phyloP scores from a whole-genome alignment of 2,329 filamentous ascomycete genomes.

The Fulvia fulva region DNA sequence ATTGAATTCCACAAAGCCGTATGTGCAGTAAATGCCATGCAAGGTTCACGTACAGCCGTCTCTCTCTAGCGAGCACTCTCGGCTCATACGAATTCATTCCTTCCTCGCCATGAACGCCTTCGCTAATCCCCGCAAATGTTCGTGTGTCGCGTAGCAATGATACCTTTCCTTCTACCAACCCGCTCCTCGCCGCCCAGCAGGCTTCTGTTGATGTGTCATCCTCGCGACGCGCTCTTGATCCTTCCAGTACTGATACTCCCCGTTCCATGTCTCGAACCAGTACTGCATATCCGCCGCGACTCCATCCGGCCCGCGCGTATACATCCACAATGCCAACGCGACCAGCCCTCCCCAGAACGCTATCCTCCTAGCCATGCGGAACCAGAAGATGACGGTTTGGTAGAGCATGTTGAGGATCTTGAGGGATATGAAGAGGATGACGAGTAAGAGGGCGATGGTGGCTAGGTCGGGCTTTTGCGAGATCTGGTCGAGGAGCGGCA shows the following conservation, averaged over 20 bases:
- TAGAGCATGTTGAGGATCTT: conserved; percentile 66
- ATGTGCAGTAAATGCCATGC: not conserved
- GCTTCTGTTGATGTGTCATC: conserved; percentile 22
- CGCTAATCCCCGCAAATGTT: conserved; percentile 1
- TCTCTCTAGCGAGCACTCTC: not conserved
- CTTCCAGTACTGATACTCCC: conserved; percentile 38
- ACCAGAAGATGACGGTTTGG: conserved; percentile 72
- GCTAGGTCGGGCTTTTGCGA: conserved; percentile 44
- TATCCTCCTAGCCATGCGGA: conserved; percentile 60
- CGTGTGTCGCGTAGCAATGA: not conserved
- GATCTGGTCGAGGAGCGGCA: conserved; percentile 28
- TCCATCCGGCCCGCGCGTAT: conserved; percentile 60
- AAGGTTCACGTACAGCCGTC: not conserved
- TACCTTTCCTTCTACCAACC: conserved; percentile 30
- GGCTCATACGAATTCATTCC: not conserved
- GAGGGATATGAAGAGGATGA: conserved; percentile 60
- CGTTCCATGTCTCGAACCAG: conserved; percentile 37
- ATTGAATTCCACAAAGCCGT: not conserved
- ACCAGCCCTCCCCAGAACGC: conserved; percentile 61
- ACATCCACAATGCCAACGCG: conserved; percentile 53
- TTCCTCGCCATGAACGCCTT: not conserved
- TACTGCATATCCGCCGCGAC: conserved; percentile 56
- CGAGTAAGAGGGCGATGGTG: conserved; percentile 53
- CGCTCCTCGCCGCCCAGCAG: conserved; percentile 21
- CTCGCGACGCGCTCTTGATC: conserved; percentile 29